A percentile compares a stretch with the other conserved stretches of the same genome.
These are phyloP conservation scores for Mycena haematopus DNA, from an alignment of 768 basidiomycete species.

Conservation along the genomic window DNA sequence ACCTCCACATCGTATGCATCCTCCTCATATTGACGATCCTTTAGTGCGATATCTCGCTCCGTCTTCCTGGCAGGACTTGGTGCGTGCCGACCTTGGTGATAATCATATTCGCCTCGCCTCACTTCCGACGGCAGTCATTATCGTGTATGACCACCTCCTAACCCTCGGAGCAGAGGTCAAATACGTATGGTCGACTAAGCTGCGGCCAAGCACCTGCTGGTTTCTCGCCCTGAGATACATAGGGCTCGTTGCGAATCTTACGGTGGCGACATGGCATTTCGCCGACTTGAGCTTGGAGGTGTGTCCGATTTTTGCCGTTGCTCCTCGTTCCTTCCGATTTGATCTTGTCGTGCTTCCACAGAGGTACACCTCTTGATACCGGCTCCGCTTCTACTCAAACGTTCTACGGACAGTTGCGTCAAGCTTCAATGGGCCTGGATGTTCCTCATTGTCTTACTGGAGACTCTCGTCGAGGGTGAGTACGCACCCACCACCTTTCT, in stretches of 20 bases:
- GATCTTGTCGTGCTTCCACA: constrained; percentile 15
- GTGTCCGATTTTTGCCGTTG: constrained; percentile 14
- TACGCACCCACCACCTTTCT: too few species aligned
- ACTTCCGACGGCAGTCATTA: constrained; percentile 17
- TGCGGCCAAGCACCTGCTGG: constrained; percentile 20
- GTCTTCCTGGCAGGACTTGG: constrained; percentile 16
- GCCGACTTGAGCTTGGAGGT: constrained; percentile 16
- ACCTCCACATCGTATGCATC: neutral
- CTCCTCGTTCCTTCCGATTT: constrained; percentile 4
- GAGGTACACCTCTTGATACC: neutral
- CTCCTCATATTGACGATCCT: constrained; percentile 18
- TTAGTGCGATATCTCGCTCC: constrained; percentile 17
- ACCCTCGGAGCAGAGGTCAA: constrained; percentile 17
- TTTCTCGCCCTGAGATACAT: constrained; percentile 18
- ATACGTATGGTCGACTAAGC: constrained; percentile 19
- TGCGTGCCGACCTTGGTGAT: neutral
- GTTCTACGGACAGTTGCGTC: too few species aligned
- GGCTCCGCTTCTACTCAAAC: too few species aligned
- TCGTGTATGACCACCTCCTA: constrained; percentile 21
- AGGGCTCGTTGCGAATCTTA: constrained; percentile 12
- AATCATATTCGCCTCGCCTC: constrained; percentile 13
- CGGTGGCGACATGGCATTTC: constrained; percentile 14
- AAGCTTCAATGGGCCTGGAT: too few species aligned
- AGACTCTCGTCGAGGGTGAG: too few species aligned
- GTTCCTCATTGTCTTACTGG: too few species aligned